Conservation (phyloP, 1,284 basidiomycete genomes). For the Thecaphora frezii region DNA sequence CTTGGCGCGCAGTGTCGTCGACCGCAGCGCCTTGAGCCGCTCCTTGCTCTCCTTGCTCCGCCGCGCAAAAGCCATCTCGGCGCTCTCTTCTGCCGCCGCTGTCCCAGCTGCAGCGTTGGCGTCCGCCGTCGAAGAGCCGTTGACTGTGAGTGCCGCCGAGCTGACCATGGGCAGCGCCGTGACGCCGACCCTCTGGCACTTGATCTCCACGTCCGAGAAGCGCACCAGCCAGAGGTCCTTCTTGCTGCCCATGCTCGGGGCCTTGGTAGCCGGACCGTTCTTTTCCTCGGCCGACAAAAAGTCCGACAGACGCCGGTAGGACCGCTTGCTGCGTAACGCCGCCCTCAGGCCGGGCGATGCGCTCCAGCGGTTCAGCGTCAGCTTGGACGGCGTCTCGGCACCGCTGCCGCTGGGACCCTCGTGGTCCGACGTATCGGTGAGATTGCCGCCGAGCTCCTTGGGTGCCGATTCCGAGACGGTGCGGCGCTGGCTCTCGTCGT, state of each 20-base stretch:
- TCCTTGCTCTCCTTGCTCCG: conserved; percentile 49
- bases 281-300: conserved; percentile 28
- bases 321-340: conserved; percentile 44
- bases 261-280: conserved; percentile 23
- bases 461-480: conserved; percentile 50
- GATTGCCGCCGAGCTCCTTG: conserved; percentile 12
- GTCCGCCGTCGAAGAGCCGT: not conserved
- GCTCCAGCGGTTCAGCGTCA: conserved; percentile 1
- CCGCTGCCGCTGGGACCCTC: conserved; percentile 18
- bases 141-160: conserved; percentile 55
- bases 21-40: conserved; percentile 44
- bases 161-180: conserved; percentile 82
- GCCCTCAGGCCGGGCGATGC: conserved; percentile 21
- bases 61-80: conserved; percentile 28
- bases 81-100: not conserved
- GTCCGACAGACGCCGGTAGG: conserved; percentile 47
- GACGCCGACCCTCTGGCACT: conserved; percentile 85
- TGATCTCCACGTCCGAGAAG: conserved; percentile 91
- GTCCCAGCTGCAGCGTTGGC: not conserved
- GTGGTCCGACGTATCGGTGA: conserved; percentile 18
- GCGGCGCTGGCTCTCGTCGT: conserved; percentile 40
- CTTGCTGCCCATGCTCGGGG: conserved; percentile 58
- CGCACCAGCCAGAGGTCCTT: conserved; percentile 90
- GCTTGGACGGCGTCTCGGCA: conserved; percentile 7
- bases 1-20: conserved; percentile 44